phyloP scores from a whole-genome alignment of 352 stramenopile species.

The Hyaloperonospora brassicae region DNA sequence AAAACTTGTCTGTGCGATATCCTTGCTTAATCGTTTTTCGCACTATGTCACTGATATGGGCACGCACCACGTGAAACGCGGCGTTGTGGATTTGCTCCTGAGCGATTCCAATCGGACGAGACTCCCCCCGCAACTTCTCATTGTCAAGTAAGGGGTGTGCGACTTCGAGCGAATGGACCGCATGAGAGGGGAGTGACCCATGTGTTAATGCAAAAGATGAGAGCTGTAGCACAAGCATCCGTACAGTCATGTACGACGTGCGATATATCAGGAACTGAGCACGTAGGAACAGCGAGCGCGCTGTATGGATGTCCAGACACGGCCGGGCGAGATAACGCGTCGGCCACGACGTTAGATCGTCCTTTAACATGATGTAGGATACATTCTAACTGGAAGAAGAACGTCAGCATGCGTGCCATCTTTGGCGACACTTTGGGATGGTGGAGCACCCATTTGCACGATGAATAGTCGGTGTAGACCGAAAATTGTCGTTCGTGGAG shows the following conservation, averaged over 20 bases:
- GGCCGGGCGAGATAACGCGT: conserved; percentile 1
- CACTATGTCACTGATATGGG: not conserved
- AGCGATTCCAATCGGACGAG: not conserved
- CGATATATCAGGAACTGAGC: not conserved
- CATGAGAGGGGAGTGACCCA: not conserved
- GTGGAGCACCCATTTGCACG: conserved; percentile 7
- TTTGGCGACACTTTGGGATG: conserved; percentile 7
- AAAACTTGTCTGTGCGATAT: not conserved
- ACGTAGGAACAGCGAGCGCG: not conserved
- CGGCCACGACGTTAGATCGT: not conserved
- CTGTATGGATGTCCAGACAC: not conserved
- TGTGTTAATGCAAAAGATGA: not conserved
- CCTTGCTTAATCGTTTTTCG: conserved; percentile 5
- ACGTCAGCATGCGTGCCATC: conserved; percentile 7
- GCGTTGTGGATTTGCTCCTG: conserved; percentile 1
- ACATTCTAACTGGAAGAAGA: conserved; percentile 8
- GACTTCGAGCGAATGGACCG: not conserved
- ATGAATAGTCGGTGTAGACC: conserved; percentile 2
- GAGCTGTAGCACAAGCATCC: not conserved
- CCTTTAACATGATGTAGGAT: not conserved
- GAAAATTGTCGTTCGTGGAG: conserved; percentile 1
- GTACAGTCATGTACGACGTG: not conserved
- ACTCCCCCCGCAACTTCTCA: not conserved
- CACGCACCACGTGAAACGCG: not conserved
- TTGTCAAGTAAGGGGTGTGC: not conserved